phyloP scores from a whole-genome alignment of 305 asterid species.

The Solanum hybrid region DNA sequence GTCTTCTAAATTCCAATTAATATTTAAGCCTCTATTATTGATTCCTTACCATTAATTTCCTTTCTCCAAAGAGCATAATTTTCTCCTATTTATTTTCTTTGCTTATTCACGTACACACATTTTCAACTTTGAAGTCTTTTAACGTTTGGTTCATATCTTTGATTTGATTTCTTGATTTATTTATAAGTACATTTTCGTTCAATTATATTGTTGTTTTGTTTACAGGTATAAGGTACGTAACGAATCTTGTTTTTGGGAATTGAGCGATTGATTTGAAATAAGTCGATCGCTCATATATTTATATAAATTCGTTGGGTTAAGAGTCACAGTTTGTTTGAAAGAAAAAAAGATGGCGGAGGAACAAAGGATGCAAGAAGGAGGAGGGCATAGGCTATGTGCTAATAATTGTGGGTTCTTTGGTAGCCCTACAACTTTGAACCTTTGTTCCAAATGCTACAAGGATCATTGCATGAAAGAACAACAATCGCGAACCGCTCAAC shows the following conservation, averaged over 20 bases:
- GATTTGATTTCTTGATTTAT: background rate
- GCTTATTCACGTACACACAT: conserved; percentile 11
- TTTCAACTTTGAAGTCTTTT: background rate
- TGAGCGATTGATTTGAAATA: conserved; percentile 26
- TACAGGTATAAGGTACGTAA: background rate
- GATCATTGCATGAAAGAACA: conserved; percentile 26
- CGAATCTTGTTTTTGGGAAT: background rate
- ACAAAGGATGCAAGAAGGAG: conserved; percentile 40
- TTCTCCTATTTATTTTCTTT: conserved; percentile 5
- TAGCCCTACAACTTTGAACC: conserved; percentile 33
- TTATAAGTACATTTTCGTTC: background rate
- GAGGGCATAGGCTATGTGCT: conserved; percentile 34
- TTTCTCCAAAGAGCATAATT: conserved; percentile 2
- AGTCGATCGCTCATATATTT: conserved; percentile 21
- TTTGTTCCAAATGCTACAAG: conserved; percentile 47
- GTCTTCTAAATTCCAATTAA: background rate
- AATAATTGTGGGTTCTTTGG: conserved; percentile 50
- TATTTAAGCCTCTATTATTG: background rate
- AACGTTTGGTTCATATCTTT: background rate
- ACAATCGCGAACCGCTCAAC: conserved; percentile 20
- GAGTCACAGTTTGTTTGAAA: background rate
- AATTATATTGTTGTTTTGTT: background rate
- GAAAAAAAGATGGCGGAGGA: conserved; percentile 39
- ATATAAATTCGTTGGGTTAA: background rate
- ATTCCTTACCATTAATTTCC: conserved; percentile 10